Evolutionary conservation across 805 yeast genomes (phyloP).

Genomic region (Naumovozyma castellii): DNA sequence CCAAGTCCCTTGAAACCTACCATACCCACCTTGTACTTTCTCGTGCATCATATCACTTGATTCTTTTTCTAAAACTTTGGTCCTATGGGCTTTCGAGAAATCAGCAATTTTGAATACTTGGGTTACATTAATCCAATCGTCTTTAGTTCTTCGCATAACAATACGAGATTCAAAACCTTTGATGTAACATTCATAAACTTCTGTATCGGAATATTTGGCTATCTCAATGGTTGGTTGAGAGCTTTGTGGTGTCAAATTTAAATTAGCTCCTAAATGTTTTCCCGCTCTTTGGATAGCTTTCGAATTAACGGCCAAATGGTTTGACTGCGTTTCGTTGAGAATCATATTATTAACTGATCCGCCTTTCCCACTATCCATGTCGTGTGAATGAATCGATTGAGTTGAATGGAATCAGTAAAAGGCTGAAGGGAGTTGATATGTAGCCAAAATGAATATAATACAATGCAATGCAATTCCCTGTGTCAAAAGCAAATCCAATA

Average conservation of each 20-base stretch:
- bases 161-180: constrained; percentile 35
- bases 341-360: not conserved
- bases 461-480: too few species aligned
- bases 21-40: constrained; percentile 79
- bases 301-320: not conserved
- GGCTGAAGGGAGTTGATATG: too few species aligned
- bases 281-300: not conserved
- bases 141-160: constrained; percentile 76
- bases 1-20: constrained; percentile 83
- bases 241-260: not conserved
- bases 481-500: too few species aligned
- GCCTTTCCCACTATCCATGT: not conserved
- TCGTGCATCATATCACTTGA: constrained; percentile 64
- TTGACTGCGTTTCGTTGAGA: not conserved
- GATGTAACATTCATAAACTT: constrained; percentile 54
- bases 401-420: too few species aligned
- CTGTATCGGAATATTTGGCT: constrained; percentile 43
- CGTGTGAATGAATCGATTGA: too few species aligned
- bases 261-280: not conserved
- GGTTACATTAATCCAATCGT: constrained; percentile 90
- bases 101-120: constrained; percentile 72
- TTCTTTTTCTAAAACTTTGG: constrained; percentile 66
- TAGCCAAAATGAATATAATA: too few species aligned
- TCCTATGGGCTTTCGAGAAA: constrained; percentile 70
- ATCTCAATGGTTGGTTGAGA: constrained; percentile 25